Percentiles rank a stretch among this genome's conserved stretches.
Conservation (phyloP, 2,329 filamentous ascomycete species). For the Talaromyces sp. region DNA sequence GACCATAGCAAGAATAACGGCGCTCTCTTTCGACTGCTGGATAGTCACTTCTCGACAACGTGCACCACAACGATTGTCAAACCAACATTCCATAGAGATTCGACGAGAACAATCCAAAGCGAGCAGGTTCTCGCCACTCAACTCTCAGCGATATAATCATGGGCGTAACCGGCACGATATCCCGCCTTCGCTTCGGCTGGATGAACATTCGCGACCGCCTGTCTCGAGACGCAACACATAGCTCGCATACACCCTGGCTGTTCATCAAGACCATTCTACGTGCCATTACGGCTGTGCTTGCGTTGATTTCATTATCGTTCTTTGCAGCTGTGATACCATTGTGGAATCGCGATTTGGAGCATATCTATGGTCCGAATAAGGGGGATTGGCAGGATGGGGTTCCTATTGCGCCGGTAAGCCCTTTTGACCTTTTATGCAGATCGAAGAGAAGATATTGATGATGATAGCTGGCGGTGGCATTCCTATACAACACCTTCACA, state of each 20-base stretch:
- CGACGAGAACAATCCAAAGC: neutral
- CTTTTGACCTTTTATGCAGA: neutral
- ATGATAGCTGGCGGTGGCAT: constrained; percentile 20
- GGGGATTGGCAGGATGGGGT: constrained; percentile 33
- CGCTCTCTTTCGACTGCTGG: neutral
- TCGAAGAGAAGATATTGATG: neutral
- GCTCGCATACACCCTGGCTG: constrained; percentile 7
- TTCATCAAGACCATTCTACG: constrained; percentile 23
- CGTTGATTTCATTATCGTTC: constrained; percentile 26
- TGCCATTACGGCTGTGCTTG: constrained; percentile 20
- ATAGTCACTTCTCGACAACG: neutral
- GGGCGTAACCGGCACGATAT: neutral
- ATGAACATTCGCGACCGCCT: constrained; percentile 9
- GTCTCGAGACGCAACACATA: constrained; percentile 5
- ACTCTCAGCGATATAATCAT: neutral
- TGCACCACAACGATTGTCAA: neutral
- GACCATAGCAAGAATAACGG: neutral
- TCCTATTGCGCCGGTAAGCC: constrained; percentile 26
- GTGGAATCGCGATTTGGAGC: constrained; percentile 30
- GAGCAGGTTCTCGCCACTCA: neutral
- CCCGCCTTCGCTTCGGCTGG: constrained; percentile 14
- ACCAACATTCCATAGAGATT: too few species aligned
- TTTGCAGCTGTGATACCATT: constrained; percentile 27
- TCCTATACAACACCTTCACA: constrained; percentile 23
- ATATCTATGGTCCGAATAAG: constrained; percentile 23